These are phyloP conservation scores for Pestalotiopsis sp. DNA, from an alignment of 2,329 filamentous ascomycete species.

Conservation along the genomic window DNA sequence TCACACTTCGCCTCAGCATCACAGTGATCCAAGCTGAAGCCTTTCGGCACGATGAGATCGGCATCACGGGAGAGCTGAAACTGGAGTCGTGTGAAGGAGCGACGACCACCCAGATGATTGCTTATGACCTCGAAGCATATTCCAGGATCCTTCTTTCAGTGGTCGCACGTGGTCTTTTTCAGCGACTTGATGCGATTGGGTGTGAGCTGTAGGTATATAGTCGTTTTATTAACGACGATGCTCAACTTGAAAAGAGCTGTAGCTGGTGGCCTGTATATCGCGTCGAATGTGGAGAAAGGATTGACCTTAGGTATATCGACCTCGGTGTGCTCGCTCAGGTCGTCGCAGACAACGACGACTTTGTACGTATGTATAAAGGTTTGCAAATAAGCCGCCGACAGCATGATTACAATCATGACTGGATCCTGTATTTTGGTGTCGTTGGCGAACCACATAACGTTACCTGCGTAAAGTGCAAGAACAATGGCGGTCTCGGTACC, in stretches of 20 bases:
- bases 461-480: too few species aligned
- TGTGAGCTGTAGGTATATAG: background rate
- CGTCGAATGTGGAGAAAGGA: background rate
- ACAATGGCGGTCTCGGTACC: too few species aligned
- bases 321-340: background rate
- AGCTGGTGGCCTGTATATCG: background rate
- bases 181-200: background rate
- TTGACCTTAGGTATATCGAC: background rate
- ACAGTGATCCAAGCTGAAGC: background rate
- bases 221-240: background rate
- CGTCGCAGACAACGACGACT: too few species aligned
- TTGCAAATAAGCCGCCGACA: background rate
- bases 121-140: background rate
- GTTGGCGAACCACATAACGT: too few species aligned
- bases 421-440: too few species aligned
- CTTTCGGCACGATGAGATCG: background rate
- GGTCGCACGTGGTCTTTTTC: background rate
- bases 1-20: background rate
- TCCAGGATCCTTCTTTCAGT: background rate
- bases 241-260: background rate
- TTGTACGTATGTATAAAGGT: too few species aligned
- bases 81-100: background rate
- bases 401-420: background rate
- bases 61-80: background rate
- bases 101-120: background rate